Base-by-base conservation (phyloP, 2,329 filamentous ascomycete genomes). In the Stagonosporopsis rhizophila region DNA sequence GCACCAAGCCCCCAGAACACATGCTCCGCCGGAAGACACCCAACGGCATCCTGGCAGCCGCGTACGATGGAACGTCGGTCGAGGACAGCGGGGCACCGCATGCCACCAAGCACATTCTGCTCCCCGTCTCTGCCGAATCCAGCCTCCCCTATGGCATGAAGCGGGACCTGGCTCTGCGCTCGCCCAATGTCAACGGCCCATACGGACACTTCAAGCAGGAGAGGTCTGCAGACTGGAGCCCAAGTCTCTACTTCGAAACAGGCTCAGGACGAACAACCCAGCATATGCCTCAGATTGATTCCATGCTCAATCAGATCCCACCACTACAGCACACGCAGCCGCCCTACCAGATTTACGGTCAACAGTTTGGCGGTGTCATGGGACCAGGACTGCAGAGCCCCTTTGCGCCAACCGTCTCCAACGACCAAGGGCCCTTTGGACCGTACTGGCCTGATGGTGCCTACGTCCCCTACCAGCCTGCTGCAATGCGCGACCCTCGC, bases 21-120 rank as follows among this genome's bases (percentile, higher is more conserved):
- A 90, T 91, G 66, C 81, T 97, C 53, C 87, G 94, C 63, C 87
- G 94, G 64, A 98, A 98, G 77, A 98, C 94, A 8, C 95, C 94
- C 4, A 94, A 89, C 70, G 95, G 94, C n/a, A 96, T 92, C 34
- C 84, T 98, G 59, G 89, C 94, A 62, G 92, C 91, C 50, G 92
- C 92, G 11, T 97, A 96, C 70, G 93, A 98, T 81, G 92, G 90
- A 28, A 91, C 90, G 5, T 87, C 88, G 1, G 83, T 88, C 20
- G 89, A 92, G 69, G 86, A 89, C 66, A 86, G 84, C 9, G 86
- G 88, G 32, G 89, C 90, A 34, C 89, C 89, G 6, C 91, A 90
- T 34, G 88, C 91, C 1, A 81, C 87, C 42, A 97, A 97, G 77
- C 92, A 96, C 72, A 86, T 96, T 72, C 82, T 95, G 19, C 80